Conservation (phyloP, 345 rosid genomes). For the Stellera chamaejasme region DNA sequence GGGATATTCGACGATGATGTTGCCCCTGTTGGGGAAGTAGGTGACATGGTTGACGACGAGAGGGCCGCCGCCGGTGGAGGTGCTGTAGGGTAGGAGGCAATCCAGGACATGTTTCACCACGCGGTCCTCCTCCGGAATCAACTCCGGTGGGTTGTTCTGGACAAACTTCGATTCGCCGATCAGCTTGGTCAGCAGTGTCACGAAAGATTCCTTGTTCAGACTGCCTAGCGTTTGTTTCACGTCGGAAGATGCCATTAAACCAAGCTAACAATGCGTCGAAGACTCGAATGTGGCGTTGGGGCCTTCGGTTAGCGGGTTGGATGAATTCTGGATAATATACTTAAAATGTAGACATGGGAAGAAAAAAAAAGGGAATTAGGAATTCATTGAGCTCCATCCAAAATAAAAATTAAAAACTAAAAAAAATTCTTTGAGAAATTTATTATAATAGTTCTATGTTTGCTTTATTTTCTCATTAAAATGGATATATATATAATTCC, state of each 20-base stretch:
- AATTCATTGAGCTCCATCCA: too few relatives aligned
- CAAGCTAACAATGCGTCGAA: too few relatives aligned
- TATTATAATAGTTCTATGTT: too few relatives aligned
- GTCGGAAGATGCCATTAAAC: conserved; percentile 14
- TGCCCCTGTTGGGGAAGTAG: conserved; percentile 71
- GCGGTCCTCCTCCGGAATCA: conserved; percentile 84
- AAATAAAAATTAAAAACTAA: too few relatives aligned
- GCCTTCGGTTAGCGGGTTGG: too few relatives aligned
- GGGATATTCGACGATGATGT: conserved; percentile 93
- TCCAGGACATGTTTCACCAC: conserved; percentile 70
- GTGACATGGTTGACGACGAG: conserved; percentile 61
- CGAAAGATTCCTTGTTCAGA: conserved; percentile 54
- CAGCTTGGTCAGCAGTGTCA: conserved; percentile 54
- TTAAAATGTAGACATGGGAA: too few relatives aligned
- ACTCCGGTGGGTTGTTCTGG: conserved; percentile 94
- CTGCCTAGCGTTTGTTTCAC: conserved; percentile 45
- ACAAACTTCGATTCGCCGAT: conserved; percentile 74
- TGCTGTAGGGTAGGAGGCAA: conserved; percentile 74
- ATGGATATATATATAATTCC: too few relatives aligned
- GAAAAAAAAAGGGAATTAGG: too few relatives aligned
- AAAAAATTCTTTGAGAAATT: too few relatives aligned
- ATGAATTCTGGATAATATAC: too few relatives aligned
- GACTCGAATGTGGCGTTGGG: too few relatives aligned
- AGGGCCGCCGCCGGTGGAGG: conserved; percentile 81
- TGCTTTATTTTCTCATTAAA: too few relatives aligned